Evolutionary conservation across 148 eudicot species (phyloP), one percentile per base, ranked within the genome.

Genomic region (Polygonum maritimum): DNA sequence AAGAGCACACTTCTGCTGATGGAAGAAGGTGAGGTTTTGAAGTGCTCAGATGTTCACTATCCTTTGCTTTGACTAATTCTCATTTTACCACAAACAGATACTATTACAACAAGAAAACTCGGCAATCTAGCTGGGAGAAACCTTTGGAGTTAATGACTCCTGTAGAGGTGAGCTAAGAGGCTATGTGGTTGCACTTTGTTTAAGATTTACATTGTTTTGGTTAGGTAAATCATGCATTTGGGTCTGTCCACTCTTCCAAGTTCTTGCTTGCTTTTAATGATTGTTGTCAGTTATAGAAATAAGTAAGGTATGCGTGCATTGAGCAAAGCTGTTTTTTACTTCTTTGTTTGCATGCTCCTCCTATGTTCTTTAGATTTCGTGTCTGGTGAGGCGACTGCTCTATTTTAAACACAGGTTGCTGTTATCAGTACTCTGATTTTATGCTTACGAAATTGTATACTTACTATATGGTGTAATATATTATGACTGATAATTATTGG

Each of bases 51-150:
- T 44, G 7, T 44, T 44, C 2, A 44, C 9, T 44, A 7, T 44
- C 10, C 47, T 44, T 44, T 44, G 9, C 47, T 65, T 65, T 65
- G 71, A 40, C 44, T 65, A 44, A 65, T 65, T 67, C 14, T 31
- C 26, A 16, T 60, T 40, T 48, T 47, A 26, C 54, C 26, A 5
- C 35, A 74, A 67, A 57, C 88, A 94, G 98, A 60, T 94, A 94
- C 80, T 94, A 90, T 77, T 94, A 92, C 86, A 94, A 94, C 87
- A 94, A 92, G 84, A 83, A 80, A 74, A 94, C 98, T 74, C 90
- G 86, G 80, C 95, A 94, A 82, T 94, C 98, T 69, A 87, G 93
- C 77, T 94, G 98, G 98, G 98, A 94, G 86, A 94, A 94, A 86
- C 98, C 98, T 79, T 74, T 82, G 81, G 98, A 94, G 80, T 83